phyloP scores from a whole-genome alignment of 768 basidiomycete species.

The Pholiota molesta region DNA sequence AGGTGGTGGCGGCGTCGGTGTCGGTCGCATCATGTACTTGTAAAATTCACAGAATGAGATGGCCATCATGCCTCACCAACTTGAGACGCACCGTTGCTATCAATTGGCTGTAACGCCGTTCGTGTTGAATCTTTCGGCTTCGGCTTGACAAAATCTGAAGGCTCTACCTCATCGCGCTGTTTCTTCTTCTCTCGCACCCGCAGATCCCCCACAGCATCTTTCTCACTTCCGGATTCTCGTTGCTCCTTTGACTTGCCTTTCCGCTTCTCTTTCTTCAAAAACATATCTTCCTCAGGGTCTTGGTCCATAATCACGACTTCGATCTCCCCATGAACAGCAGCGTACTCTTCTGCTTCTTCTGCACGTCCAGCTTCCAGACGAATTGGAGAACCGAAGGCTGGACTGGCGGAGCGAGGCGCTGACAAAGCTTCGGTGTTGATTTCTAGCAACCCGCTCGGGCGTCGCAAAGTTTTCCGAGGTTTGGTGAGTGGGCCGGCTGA shows the following conservation, averaged over 20 bases:
- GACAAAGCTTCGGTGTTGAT: conserved; percentile 41
- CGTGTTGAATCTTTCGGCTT: conserved; percentile 68
- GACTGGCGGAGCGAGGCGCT: conserved; percentile 62
- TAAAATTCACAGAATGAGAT: background rate
- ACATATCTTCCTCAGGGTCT: conserved; percentile 30
- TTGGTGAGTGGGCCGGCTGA: conserved; percentile 26
- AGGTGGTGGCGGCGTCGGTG: conserved; percentile 11
- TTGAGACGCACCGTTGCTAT: conserved; percentile 41
- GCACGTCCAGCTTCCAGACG: conserved; percentile 57
- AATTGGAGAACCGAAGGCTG: conserved; percentile 68
- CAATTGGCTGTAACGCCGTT: conserved; percentile 44
- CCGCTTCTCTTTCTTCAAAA: conserved; percentile 50
- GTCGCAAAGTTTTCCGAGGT: conserved; percentile 42
- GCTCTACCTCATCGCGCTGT: conserved; percentile 30
- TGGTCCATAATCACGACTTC: conserved; percentile 39
- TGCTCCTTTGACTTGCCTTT: conserved; percentile 46
- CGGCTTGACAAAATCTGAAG: conserved; percentile 41
- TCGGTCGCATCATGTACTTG: conserved; percentile 26
- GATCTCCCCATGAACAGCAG: conserved; percentile 33
- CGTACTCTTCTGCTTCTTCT: conserved; percentile 58
- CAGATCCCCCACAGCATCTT: conserved; percentile 17
- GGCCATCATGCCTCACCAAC: background rate
- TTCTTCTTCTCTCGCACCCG: conserved; percentile 25
- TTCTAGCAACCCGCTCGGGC: conserved; percentile 61
- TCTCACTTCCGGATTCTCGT: conserved; percentile 34